Base-by-base conservation (phyloP, 2,329 filamentous ascomycete species). In the Leptographium procerum region DNA sequence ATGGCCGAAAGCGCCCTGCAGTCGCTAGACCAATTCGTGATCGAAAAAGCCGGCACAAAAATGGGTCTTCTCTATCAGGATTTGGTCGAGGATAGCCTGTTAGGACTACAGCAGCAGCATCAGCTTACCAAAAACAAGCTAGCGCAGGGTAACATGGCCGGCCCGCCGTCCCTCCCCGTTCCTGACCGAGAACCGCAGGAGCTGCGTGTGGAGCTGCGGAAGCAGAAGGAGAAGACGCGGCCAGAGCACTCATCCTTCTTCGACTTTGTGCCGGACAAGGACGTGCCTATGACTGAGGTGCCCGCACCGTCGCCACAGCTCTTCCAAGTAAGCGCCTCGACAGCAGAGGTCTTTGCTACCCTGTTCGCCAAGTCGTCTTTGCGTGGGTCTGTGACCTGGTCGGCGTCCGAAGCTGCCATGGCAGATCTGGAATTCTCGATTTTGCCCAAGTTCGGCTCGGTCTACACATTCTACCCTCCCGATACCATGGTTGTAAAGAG, bases 191-290 rank as follows among this genome's bases (percentile, higher is more conserved):
- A 67, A 29, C 51, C 64, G 0, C 52, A 51, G 7, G 66, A 69
- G 24, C 31, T 67, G 1, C 62, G 59, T 11, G 60, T 73, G 1
- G 65, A 74, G 57, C 64, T 71, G 50, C 70, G 70, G 28, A 69
- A 64, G 26, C 59, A 71, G 47, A 79, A 77, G 60, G 68, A 73
- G 50, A 79, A 77, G 66, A 77, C 75, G 0, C 72, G 75, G 0
- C 72, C 70, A 4, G 58, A 65, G 0, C 64, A 72, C 29, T 69
- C 70, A 1, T 73, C 71, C 0, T 56, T 65, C 0, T 72, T 71
- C 53, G 68, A 70, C 1, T 69, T 71, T 52, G 58, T 61, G 7
- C 60, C 66, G 4, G 31, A 53, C 6, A 0, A 22, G 1, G 19
- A 40, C 13, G 29, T 52, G 0, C 60, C 65, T 3, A 34, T 58